These are phyloP conservation scores for Falciphora oryzae DNA, from an alignment of 2,329 filamentous ascomycete species.

Conservation along the genomic window DNA sequence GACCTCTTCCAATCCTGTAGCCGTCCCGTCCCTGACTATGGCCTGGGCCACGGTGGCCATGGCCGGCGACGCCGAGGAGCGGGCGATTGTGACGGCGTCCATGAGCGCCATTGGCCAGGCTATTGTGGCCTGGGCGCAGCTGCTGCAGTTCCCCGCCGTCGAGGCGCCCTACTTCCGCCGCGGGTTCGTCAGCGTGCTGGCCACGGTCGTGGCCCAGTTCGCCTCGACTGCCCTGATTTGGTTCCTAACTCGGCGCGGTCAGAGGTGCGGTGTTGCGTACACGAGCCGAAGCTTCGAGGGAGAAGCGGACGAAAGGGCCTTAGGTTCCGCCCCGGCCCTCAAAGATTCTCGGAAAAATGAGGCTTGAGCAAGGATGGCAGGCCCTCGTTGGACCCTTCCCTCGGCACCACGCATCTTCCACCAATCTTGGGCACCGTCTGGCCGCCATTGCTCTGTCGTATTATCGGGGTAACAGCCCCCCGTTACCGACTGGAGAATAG, in stretches of 20 bases:
- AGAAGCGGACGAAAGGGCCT: neutral
- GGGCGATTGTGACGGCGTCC: conserved; percentile 55
- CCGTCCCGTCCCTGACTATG: conserved; percentile 27
- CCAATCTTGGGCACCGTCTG: no score
- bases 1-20: neutral
- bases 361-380: no score
- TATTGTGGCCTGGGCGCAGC: conserved; percentile 62
- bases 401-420: no score
- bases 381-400: no score
- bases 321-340: no score
- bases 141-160: conserved; percentile 59
- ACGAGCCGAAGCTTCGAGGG: no score
- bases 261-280: neutral
- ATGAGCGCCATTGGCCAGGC: conserved; percentile 69
- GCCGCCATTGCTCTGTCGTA: no score
- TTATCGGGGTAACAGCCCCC: no score
- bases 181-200: conserved; percentile 51
- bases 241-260: conserved; percentile 37
- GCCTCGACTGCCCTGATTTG: conserved; percentile 41
- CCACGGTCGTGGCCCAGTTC: conserved; percentile 44
- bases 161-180: conserved; percentile 56
- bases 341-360: neutral
- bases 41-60: conserved; percentile 46
- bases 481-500: no score
- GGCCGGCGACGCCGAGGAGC: conserved; percentile 52